Evolutionary conservation across 2,329 filamentous ascomycete species (phyloP).

Genomic region (Graphilbum fragrans): DNA sequence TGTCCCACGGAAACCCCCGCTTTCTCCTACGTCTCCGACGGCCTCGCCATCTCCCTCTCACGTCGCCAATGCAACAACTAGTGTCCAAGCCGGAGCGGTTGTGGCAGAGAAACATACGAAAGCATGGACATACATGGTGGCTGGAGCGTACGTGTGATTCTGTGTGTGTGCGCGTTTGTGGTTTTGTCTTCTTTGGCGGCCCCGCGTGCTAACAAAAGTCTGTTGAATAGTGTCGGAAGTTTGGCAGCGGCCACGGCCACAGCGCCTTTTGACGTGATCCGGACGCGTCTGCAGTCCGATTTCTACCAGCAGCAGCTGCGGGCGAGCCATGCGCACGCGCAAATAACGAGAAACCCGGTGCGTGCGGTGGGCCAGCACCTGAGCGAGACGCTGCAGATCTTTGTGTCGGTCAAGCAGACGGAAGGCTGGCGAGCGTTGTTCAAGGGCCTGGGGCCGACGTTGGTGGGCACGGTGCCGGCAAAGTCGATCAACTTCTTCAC

Average conservation of each 20-base stretch:
- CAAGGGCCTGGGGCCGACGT: slow-evolving; percentile 83
- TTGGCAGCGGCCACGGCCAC: slow-evolving; percentile 92
- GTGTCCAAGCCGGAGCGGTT: too few relatives aligned
- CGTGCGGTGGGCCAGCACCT: slow-evolving; percentile 63
- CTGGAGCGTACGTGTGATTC: slow-evolving; percentile 62
- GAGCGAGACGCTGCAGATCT: slow-evolving; percentile 73
- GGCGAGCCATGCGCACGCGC: slow-evolving; percentile 50
- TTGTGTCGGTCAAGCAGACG: slow-evolving; percentile 63
- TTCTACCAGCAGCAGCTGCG: slow-evolving; percentile 81
- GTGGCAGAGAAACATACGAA: slow-evolving; percentile 38
- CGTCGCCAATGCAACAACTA: not conserved
- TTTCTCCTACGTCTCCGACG: not conserved
- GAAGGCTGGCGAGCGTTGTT: slow-evolving; percentile 85
- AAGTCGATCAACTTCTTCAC: slow-evolving; percentile 88
- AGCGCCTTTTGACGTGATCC: slow-evolving; percentile 84
- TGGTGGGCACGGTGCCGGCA: slow-evolving; percentile 81
- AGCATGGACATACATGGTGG: slow-evolving; percentile 86
- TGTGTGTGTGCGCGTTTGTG: too few relatives aligned
- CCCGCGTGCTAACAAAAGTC: not conserved
- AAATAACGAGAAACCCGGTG: slow-evolving; percentile 42
- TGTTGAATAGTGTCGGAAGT: slow-evolving; percentile 55
- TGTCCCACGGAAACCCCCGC: not conserved
- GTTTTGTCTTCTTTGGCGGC: not conserved
- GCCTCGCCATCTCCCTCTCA: not conserved
- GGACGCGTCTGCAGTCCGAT: slow-evolving; percentile 86